phyloP scores from a whole-genome alignment of 2,329 filamentous ascomycete species.

The Leptographium flavum region DNA sequence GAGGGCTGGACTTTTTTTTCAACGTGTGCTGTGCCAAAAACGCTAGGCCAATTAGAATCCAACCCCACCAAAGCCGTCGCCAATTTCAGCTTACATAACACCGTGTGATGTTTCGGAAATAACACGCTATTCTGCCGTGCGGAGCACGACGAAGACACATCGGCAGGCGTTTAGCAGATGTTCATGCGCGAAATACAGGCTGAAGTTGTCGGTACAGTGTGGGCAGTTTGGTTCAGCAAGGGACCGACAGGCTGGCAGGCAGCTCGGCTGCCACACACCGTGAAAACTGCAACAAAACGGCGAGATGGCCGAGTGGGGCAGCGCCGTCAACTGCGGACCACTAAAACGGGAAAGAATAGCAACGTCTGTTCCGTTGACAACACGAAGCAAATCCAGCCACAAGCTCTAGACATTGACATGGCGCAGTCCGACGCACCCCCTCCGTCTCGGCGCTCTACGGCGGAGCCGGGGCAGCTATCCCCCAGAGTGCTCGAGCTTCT shows the following conservation, averaged over 20 bases:
- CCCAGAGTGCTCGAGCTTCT: constrained; percentile 30
- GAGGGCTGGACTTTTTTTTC: constrained; percentile 13
- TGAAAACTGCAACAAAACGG: no score
- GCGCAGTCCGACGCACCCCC: not conserved
- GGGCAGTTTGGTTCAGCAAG: no score
- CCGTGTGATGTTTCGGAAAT: not conserved
- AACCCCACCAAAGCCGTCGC: not conserved
- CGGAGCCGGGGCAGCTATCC: constrained; percentile 19
- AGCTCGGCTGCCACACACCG: no score
- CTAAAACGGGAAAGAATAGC: no score
- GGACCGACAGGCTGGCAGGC: no score
- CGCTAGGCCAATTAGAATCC: constrained; percentile 1
- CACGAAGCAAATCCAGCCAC: not conserved
- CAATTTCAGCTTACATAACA: constrained; percentile 1
- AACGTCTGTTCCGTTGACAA: not conserved
- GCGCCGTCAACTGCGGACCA: no score
- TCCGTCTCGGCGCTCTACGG: not conserved
- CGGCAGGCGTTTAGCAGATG: not conserved
- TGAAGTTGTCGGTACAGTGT: no score
- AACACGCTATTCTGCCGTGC: not conserved
- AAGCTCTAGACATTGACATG: not conserved
- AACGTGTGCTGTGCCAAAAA: constrained; percentile 1
- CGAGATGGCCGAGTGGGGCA: no score
- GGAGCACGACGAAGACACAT: not conserved
- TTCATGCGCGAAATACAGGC: not conserved